Evolutionary conservation across 225 moss, liverwort and hornwort species (phyloP).

Genomic region (Lunularia cruciata): DNA sequence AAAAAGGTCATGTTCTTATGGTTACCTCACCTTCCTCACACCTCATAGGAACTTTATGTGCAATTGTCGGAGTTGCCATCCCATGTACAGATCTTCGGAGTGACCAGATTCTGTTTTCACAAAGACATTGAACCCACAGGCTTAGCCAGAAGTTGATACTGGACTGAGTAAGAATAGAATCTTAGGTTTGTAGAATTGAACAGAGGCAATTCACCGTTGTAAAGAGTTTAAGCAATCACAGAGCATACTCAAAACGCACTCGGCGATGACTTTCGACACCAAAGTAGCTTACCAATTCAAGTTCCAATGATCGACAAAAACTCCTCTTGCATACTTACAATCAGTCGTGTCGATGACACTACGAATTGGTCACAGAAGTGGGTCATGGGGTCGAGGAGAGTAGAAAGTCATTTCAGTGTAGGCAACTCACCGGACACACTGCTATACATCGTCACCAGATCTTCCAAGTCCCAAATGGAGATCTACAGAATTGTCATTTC

Average conservation of each 20-base stretch:
- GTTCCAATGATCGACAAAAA: too few species aligned
- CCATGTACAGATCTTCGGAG: conserved; percentile 13
- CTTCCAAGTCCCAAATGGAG: conserved; percentile 72
- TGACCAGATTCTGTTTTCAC: conserved; percentile 1
- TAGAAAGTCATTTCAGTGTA: not conserved
- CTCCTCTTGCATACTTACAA: too few species aligned
- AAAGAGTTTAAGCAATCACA: too few species aligned
- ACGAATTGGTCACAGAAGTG: not conserved
- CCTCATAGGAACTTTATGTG: not conserved
- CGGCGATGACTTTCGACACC: too few species aligned
- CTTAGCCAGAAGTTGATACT: not conserved
- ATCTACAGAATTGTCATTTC: conserved; percentile 51
- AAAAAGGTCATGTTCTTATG: not conserved
- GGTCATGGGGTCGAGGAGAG: not conserved
- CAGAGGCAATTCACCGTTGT: too few species aligned
- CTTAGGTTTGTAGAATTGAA: too few species aligned
- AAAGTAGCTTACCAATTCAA: too few species aligned
- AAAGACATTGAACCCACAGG: not conserved
- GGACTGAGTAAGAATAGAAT: too few species aligned
- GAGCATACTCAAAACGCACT: too few species aligned
- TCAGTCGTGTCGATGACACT: too few species aligned
- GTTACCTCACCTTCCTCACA: conserved; percentile 13
- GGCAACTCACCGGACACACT: conserved; percentile 14
- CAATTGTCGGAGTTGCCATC: conserved; percentile 4
- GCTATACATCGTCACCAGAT: conserved; percentile 28